These are phyloP conservation scores for Pelargonium nanum DNA, from an alignment of 345 rosid genomes.

Conservation along the genomic window DNA sequence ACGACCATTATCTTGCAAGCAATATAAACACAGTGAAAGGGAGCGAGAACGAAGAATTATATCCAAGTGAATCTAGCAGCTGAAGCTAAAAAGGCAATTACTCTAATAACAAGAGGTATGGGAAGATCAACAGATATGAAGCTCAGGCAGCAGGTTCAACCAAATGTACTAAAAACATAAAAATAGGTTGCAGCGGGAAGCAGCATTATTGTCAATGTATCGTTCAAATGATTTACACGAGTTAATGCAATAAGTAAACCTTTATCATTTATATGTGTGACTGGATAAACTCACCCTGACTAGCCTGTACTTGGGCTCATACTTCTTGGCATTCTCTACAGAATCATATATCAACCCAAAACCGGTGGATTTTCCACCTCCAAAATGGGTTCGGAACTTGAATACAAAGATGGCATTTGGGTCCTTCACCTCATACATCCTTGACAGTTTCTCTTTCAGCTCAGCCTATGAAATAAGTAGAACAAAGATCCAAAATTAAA, in stretches of 20 bases:
- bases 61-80: too few species aligned
- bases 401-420: constrained; percentile 52
- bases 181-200: too few species aligned
- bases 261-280: not conserved
- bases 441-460: constrained; percentile 48
- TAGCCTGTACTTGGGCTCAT: constrained; percentile 63
- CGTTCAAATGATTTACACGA: not conserved
- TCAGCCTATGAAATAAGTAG: constrained; percentile 30
- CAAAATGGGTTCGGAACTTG: constrained; percentile 67
- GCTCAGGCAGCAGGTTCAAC: not conserved
- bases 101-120: not conserved
- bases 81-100: not conserved
- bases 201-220: not conserved
- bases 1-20: too few species aligned
- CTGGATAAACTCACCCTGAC: constrained; percentile 41
- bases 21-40: too few species aligned
- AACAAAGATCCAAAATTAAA: not conserved
- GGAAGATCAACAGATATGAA: not conserved
- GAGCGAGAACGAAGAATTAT: too few species aligned
- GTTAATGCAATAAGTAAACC: not conserved
- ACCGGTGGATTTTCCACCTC: constrained; percentile 69
- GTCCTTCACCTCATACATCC: constrained; percentile 56
- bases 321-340: constrained; percentile 57
- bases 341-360: constrained; percentile 63
- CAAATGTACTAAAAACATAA: too few species aligned